Conservation (phyloP, 2,329 filamentous ascomycete species). For the Alternaria gansuensis region DNA sequence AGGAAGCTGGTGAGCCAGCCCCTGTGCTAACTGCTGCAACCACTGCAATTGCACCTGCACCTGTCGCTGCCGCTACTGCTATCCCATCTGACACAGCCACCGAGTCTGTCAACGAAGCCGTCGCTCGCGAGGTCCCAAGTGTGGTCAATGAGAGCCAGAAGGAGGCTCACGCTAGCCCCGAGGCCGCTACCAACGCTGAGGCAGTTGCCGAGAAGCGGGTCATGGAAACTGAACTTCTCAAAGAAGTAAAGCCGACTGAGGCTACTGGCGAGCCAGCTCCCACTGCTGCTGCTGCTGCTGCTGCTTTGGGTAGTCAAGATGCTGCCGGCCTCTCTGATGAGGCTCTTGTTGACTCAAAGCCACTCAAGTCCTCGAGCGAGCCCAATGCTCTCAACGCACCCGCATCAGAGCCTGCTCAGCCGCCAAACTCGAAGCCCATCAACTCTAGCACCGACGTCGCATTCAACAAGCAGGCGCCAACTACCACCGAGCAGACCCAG, state of each 20-base stretch:
- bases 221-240: slow-evolving; percentile 75
- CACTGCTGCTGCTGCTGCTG: slow-evolving; percentile 9
- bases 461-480: slow-evolving; percentile 53
- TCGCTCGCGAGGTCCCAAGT: slow-evolving; percentile 58
- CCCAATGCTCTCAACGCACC: slow-evolving; percentile 51
- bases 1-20: slow-evolving; percentile 40
- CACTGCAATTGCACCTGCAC: background rate
- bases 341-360: slow-evolving; percentile 42
- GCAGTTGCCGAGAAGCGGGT: slow-evolving; percentile 76
- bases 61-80: background rate
- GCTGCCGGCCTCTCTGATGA: slow-evolving; percentile 49
- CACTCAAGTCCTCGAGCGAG: slow-evolving; percentile 43
- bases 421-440: slow-evolving; percentile 36
- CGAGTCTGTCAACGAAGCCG: slow-evolving; percentile 38
- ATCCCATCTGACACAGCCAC: slow-evolving; percentile 14
- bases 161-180: slow-evolving; percentile 68
- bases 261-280: slow-evolving; percentile 51
- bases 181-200: slow-evolving; percentile 70
- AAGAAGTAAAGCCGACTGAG: slow-evolving; percentile 13
- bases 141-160: slow-evolving; percentile 76
- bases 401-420: slow-evolving; percentile 43
- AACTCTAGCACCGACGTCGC: slow-evolving; percentile 53
- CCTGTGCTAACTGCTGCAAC: slow-evolving; percentile 25
- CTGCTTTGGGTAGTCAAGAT: slow-evolving; percentile 41
- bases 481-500: slow-evolving; percentile 50